Evolutionary conservation across 164 flowering plant species (phyloP).

Genomic region (Saururus chinensis): DNA sequence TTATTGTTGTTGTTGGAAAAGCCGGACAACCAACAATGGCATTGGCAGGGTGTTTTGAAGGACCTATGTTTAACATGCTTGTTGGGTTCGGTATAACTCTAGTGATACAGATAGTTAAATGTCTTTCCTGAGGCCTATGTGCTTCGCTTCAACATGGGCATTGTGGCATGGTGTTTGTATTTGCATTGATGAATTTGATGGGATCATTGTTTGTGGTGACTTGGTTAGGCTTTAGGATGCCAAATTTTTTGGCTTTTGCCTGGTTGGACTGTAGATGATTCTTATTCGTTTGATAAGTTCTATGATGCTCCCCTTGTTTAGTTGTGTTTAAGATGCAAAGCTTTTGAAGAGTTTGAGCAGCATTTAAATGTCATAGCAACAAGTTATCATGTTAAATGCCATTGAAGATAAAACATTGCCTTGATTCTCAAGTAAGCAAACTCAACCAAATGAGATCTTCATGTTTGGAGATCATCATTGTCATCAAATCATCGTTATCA

Average conservation of each 20-base stretch:
- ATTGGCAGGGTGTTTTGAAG: conserved; percentile 97
- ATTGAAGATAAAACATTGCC: too few relatives aligned
- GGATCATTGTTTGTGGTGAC: conserved; percentile 82
- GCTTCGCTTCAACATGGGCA: conserved; percentile 75
- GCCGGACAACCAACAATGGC: conserved; percentile 99
- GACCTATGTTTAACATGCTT: conserved; percentile 99
- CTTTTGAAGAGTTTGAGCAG: too few relatives aligned
- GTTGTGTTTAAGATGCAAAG: too few relatives aligned
- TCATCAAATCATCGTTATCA: too few relatives aligned
- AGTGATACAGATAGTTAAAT: conserved; percentile 63
- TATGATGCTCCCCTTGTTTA: too few relatives aligned
- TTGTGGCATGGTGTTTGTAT: conserved; percentile 81
- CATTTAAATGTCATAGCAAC: too few relatives aligned
- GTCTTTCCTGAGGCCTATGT: conserved; percentile 65
- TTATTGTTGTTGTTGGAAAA: conserved; percentile 91
- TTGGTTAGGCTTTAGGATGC: conserved; percentile 82
- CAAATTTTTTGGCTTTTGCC: conserved; percentile 93
- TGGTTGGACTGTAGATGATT: conserved; percentile 65
- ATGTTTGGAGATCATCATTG: too few relatives aligned
- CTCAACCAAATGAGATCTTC: too few relatives aligned
- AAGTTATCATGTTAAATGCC: too few relatives aligned
- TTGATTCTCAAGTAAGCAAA: too few relatives aligned
- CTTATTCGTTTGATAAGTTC: too few relatives aligned
- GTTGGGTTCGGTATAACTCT: conserved; percentile 86
- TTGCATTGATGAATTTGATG: conserved; percentile 84